Evolutionary conservation across 1,139 yeast genomes (phyloP).

Genomic region (Taphrina sp.): DNA sequence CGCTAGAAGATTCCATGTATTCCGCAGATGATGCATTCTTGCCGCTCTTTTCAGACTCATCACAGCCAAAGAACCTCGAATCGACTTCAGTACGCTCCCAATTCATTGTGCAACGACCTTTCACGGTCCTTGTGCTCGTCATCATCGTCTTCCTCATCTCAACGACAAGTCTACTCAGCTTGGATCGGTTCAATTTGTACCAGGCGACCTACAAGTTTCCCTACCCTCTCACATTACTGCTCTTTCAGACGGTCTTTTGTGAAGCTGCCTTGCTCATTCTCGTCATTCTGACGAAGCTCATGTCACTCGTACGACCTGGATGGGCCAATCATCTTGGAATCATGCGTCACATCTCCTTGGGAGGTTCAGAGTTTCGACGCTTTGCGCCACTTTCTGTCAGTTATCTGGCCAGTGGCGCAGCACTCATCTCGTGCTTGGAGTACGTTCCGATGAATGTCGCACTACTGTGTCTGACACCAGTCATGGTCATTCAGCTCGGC

Average conservation of each 20-base stretch:
- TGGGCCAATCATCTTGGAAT: not conserved
- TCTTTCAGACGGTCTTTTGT: conserved; percentile 10
- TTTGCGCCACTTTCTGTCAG: conserved; percentile 12
- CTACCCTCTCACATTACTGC: conserved; percentile 13
- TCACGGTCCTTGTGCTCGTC: conserved; percentile 2
- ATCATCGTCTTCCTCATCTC: conserved; percentile 1
- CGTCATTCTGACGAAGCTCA: not conserved
- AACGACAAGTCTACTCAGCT: conserved; percentile 5
- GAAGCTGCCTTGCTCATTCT: conserved; percentile 8
- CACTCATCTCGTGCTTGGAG: conserved; percentile 22
- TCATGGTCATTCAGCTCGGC: conserved; percentile 10
- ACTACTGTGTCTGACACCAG: conserved; percentile 15
- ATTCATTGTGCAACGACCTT: conserved; percentile 3
- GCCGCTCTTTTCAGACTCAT: conserved; percentile 3
- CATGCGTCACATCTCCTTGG: not conserved
- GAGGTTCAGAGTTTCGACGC: conserved; percentile 1
- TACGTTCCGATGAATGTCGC: conserved; percentile 19
- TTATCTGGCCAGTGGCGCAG: conserved; percentile 9
- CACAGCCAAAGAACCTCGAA: too few species aligned
- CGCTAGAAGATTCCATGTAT: not conserved
- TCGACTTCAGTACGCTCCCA: not conserved
- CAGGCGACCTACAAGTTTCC: conserved; percentile 31
- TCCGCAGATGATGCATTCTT: not conserved
- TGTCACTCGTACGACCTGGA: conserved; percentile 1
- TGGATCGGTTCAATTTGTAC: conserved; percentile 28